Percentiles rank a stretch among this genome's conserved stretches.
Conservation (phyloP, 1,139 yeast species). For the Suhomyces ambrosiae region DNA sequence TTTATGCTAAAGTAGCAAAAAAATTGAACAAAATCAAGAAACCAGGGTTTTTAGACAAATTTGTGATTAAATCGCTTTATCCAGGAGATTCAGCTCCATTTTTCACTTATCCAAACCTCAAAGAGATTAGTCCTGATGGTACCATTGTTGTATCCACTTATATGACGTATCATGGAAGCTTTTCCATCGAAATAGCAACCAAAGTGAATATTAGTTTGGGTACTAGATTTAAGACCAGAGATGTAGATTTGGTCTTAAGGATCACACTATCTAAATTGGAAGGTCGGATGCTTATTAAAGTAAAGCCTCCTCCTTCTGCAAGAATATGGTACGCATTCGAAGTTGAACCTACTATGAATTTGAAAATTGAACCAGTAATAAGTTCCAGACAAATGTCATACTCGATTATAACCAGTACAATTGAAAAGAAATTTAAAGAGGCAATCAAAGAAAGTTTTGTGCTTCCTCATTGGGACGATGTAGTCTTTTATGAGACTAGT, state of each 20-base stretch:
- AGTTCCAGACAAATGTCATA: slow-evolving; percentile 81
- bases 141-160: slow-evolving; percentile 63
- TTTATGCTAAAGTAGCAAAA: slow-evolving; percentile 62
- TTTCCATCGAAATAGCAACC: slow-evolving; percentile 77
- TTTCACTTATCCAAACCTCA: slow-evolving; percentile 70
- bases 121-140: slow-evolving; percentile 81
- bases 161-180: slow-evolving; percentile 69
- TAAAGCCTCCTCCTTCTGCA: slow-evolving; percentile 90
- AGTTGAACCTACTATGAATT: slow-evolving; percentile 70
- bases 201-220: slow-evolving; percentile 76
- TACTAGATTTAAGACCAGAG: slow-evolving; percentile 72
- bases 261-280: slow-evolving; percentile 67
- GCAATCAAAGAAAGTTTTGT: slow-evolving; percentile 80
- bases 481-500: slow-evolving; percentile 65
- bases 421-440: slow-evolving; percentile 77
- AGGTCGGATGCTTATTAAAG: slow-evolving; percentile 68
- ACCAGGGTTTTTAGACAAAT: slow-evolving; percentile 86
- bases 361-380: slow-evolving; percentile 84
- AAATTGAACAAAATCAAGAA: slow-evolving; percentile 78
- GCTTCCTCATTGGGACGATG: slow-evolving; percentile 85
- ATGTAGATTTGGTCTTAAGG: slow-evolving; percentile 74
- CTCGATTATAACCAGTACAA: slow-evolving; percentile 74
- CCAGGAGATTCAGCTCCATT: slow-evolving; percentile 84
- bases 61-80: slow-evolving; percentile 69
- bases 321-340: slow-evolving; percentile 91